Base-by-base conservation (phyloP, 306 rosid genomes). In the Rosa lucieae region DNA sequence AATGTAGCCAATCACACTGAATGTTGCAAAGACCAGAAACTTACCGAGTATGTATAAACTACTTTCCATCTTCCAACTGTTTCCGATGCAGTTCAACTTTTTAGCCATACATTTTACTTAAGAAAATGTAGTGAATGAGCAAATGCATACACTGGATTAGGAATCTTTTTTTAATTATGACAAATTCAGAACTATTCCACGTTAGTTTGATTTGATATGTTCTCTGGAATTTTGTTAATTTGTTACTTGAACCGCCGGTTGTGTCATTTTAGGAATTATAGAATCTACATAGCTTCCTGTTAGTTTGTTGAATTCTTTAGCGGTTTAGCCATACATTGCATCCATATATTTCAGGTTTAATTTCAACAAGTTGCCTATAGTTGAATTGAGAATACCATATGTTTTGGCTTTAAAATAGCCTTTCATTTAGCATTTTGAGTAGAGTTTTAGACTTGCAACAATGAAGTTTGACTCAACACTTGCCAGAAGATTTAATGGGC, bases 401-500 rank as follows among this genome's bases (percentile, higher is more conserved):
- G n/a, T 29, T 32, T 49, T 20, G 56, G 18, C 75, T 8, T 29
- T 40, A 13, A 20, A 43, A 69, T 23, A 11, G 53, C 39, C 75
- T 13, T 46, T 23, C 4, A 7, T 17, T 18, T 6, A 18, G 56
- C 20, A 40, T 52, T 73, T 58, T 23, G 80, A 9, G 14, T 2
- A 48, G 81, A 73, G 82, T 29, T 10, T 26, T 62, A 62, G 40
- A 3, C 18, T 5, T 5, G 35, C 44, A 68, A 74, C 81, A 73
- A 84, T 80, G 89, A 79, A 81, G 86, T 88, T 92, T 59, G 69
- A 90, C 70, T 76, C 91, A 21, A 80, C 92, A 71, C 78, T 94
- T 51, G 77, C 97, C 48, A 90, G 90, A 82, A 92, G 98, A 89
- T 92, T 94, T 71, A 88, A 89, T 74, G 81, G 82, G 86, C 84